Conservation (phyloP, 306 rosid species). For the Vigna trinervia region DNA sequence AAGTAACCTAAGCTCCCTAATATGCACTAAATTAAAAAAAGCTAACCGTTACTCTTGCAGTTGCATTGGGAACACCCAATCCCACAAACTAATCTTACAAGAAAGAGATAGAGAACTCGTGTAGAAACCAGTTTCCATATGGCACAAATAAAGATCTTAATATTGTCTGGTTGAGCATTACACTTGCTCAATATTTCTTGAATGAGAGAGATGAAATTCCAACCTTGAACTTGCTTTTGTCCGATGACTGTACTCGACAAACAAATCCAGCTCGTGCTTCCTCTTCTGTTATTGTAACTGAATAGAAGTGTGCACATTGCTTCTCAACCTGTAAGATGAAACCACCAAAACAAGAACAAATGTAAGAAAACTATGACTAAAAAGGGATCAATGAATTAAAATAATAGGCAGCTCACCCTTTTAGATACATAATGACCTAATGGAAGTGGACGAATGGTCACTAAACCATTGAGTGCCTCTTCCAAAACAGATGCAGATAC, state of each 20-base stretch:
- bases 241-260: conserved; percentile 92
- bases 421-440: conserved; percentile 68
- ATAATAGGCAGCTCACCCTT: conserved; percentile 59
- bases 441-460: conserved; percentile 72
- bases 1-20: conserved; percentile 3
- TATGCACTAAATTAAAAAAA: conserved; percentile 16
- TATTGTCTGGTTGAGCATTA: conserved; percentile 18
- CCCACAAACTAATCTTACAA: not conserved
- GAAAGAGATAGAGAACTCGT: conserved; percentile 3
- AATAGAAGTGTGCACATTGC: conserved; percentile 96
- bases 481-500: conserved; percentile 93
- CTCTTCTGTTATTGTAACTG: conserved; percentile 81
- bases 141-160: conserved; percentile 12
- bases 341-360: conserved; percentile 39
- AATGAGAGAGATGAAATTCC: conserved; percentile 27
- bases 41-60: not conserved
- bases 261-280: conserved; percentile 89
- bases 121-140: not conserved
- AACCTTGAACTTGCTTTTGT: conserved; percentile 99
- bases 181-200: conserved; percentile 21
- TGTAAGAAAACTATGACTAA: conserved; percentile 17
- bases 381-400: conserved; percentile 14
- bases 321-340: conserved; percentile 81
- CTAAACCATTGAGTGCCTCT: conserved; percentile 88
- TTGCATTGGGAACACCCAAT: conserved; percentile 17